Evolutionary conservation across 768 basidiomycete species (phyloP), one percentile per base, ranked within the genome.

Genomic region (Rhizopogon vinicolor): DNA sequence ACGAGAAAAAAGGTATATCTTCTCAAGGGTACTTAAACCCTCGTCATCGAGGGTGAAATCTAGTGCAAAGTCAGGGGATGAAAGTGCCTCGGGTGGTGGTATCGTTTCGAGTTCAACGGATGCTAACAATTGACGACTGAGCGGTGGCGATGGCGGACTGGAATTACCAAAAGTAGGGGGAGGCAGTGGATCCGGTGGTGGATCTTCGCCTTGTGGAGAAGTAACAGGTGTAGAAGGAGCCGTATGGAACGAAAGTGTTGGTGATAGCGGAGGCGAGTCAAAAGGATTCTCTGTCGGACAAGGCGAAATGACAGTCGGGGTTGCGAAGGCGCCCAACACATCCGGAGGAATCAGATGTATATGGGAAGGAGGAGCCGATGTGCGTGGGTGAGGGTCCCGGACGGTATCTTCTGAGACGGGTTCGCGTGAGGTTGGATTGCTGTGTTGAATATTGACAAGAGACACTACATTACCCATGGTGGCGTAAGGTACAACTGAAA

Each of bases 1-100:
- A 58, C 87, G 79, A 57, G 88, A 87, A 63, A 92, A 91, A 50
- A 97, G 82, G 72, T 93, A 97, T 58, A 96, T 95, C 65, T 89
- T 87, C 73, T 98, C 95, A 46, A 98, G 82, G 19, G 90, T 82
- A 68, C 74, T 90, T 58, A 95, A 78, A 52, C 83, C 83, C 59
- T 92, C 91, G 60, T 93, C 90, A 60, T 94, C 92, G 64, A 86
- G 61, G 9, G 72, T 68, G 35, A 77, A 69, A 56, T 78, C 77
- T 28, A 72, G 48, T 19, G 66, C 66, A 18, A 71, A 60, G 60
- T 72, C 70, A 19, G 65, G 60, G 16, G 61, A 58, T 13, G 60
- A 54, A 49, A 71, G 55, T 28, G 56, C 67, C 25, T 73, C 69
- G 2, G 54, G 49, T 9, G 62, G 53, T 8, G 65, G 68, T 51